phyloP scores from a whole-genome alignment of 2,329 filamentous ascomycete genomes.

The Epichloe festucae region DNA sequence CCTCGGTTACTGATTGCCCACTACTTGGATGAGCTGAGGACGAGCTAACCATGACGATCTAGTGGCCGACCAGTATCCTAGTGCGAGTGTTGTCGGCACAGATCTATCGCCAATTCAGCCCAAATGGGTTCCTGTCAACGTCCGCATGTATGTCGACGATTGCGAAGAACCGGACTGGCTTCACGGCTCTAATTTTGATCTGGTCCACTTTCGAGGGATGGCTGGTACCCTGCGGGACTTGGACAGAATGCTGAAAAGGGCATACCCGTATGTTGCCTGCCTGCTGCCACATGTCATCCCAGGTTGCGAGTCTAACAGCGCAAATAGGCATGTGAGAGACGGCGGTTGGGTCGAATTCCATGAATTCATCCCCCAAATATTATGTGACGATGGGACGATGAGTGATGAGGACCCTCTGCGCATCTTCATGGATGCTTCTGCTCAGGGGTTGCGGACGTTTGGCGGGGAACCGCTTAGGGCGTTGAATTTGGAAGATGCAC shows the following conservation, averaged over 20 bases:
- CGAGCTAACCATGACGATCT: not conserved
- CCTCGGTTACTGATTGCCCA: not conserved
- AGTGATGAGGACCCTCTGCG: slow-evolving; percentile 24
- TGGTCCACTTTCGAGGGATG: slow-evolving; percentile 38
- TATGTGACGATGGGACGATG: slow-evolving; percentile 33
- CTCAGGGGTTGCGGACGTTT: slow-evolving; percentile 20
- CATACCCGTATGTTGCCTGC: slow-evolving; percentile 17
- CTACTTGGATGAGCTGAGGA: not conserved
- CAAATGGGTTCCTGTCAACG: slow-evolving; percentile 41
- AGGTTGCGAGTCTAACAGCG: slow-evolving; percentile 3
- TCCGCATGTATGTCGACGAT: slow-evolving; percentile 51
- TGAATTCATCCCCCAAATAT: slow-evolving; percentile 28
- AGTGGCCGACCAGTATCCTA: slow-evolving; percentile 30
- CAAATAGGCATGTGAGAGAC: slow-evolving; percentile 24
- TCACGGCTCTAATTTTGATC: slow-evolving; percentile 39
- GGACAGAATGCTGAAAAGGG: slow-evolving; percentile 29
- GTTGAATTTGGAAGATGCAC: slow-evolving; percentile 20
- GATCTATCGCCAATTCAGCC: slow-evolving; percentile 35
- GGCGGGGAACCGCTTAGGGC: slow-evolving; percentile 26
- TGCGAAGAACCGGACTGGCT: slow-evolving; percentile 44
- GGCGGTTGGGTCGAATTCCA: slow-evolving; percentile 42
- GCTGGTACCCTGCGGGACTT: slow-evolving; percentile 39
- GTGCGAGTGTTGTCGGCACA: slow-evolving; percentile 26
- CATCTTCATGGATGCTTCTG: slow-evolving; percentile 20
- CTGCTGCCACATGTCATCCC: not conserved